Conservation (phyloP, 108 stramenopile genomes). For the Nitzschia sp. region DNA sequence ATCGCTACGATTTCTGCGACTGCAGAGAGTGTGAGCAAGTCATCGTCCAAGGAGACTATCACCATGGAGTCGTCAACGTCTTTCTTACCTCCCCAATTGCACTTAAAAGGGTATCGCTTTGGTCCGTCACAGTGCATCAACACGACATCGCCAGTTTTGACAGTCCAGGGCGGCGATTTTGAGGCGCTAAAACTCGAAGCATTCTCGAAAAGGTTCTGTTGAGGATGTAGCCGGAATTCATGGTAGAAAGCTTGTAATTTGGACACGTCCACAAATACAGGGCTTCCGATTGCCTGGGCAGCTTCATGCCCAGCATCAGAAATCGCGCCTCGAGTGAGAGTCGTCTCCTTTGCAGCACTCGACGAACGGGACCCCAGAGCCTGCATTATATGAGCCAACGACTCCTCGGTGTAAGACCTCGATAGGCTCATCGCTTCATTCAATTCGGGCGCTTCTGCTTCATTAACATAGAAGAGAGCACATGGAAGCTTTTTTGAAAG, state of each 20-base stretch:
- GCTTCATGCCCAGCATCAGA: neutral
- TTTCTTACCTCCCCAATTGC: slow-evolving; percentile 36
- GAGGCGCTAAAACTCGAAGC: neutral
- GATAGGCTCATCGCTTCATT: neutral
- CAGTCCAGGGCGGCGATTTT: neutral
- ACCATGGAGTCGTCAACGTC: neutral
- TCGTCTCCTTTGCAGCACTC: neutral
- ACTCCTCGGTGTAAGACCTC: neutral
- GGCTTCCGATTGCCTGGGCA: slow-evolving; percentile 8
- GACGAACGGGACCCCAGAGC: neutral
- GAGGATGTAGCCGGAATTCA: slow-evolving; percentile 45
- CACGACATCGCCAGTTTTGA: slow-evolving; percentile 63
- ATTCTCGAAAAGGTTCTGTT: neutral
- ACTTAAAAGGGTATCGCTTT: slow-evolving; percentile 33
- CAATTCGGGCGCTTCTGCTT: neutral
- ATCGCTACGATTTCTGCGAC: slow-evolving; percentile 43
- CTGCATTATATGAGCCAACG: neutral
- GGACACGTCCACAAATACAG: slow-evolving; percentile 62
- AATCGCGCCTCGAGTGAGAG: neutral
- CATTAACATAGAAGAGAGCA: neutral
- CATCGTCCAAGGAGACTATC: neutral
- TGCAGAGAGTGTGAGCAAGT: neutral
- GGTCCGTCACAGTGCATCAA: slow-evolving; percentile 39
- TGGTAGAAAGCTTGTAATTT: slow-evolving; percentile 49
- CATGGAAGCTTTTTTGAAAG: neutral